phyloP scores from a whole-genome alignment of 2,329 filamentous ascomycete species.

The Chaetomium sp. region DNA sequence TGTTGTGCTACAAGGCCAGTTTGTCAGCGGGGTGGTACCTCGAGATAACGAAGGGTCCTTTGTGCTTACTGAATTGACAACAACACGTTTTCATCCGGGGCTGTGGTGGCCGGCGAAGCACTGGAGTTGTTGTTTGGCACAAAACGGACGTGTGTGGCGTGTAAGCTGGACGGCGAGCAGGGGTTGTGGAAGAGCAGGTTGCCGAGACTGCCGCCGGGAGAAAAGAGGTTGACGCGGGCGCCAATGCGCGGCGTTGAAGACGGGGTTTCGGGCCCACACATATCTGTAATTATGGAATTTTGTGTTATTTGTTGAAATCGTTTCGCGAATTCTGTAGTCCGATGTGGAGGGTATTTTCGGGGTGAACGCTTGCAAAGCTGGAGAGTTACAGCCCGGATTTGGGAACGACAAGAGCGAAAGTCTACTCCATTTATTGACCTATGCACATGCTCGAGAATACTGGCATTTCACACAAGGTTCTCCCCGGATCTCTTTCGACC shows the following conservation, averaged over 20 bases:
- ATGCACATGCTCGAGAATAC: too few relatives aligned
- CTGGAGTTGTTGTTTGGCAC: neutral
- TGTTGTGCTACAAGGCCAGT: conserved; percentile 10
- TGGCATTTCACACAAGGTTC: too few relatives aligned
- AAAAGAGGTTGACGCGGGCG: conserved; percentile 24
- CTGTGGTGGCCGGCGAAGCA: neutral
- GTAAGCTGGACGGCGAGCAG: conserved; percentile 12
- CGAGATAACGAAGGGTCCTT: neutral
- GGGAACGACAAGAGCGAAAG: too few relatives aligned
- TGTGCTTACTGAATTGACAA: conserved; percentile 23
- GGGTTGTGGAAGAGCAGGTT: conserved; percentile 25
- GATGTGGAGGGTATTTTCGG: too few relatives aligned
- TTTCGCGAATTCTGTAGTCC: too few relatives aligned
- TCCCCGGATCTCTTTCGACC: too few relatives aligned
- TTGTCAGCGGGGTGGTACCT: neutral
- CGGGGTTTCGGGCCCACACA: conserved; percentile 20
- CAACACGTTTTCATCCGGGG: conserved; percentile 9
- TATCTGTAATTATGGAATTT: neutral
- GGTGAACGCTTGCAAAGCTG: too few relatives aligned
- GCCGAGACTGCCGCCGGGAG: conserved; percentile 9
- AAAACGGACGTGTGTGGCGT: conserved; percentile 23
- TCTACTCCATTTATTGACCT: too few relatives aligned
- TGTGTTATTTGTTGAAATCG: neutral
- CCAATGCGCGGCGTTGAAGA: conserved; percentile 22
- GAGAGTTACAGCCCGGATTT: too few relatives aligned